phyloP scores from a whole-genome alignment of 371 early-diverging fungal genomes.

The Syncephalastrum racemosum region DNA sequence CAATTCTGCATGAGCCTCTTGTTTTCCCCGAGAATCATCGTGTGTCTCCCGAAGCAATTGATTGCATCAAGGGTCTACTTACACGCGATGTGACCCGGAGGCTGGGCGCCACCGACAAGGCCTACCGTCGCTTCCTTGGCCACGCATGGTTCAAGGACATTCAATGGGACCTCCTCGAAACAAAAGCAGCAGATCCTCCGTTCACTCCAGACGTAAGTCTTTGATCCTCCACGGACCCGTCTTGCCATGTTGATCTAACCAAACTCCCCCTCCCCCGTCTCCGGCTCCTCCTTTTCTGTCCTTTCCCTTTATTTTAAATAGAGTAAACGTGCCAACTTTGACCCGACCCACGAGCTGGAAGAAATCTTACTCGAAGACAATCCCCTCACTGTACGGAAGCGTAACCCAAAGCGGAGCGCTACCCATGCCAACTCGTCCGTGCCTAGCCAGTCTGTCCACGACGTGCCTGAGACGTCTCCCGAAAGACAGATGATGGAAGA shows the following conservation, averaged over 20 bases:
- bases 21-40: slow-evolving; percentile 53
- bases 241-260: background rate
- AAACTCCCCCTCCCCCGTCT: too few relatives aligned
- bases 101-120: slow-evolving; percentile 58
- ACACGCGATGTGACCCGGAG: slow-evolving; percentile 60
- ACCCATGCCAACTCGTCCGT: slow-evolving; percentile 20
- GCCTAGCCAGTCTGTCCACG: slow-evolving; percentile 24
- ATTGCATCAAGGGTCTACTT: slow-evolving; percentile 56
- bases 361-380: slow-evolving; percentile 93
- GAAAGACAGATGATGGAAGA: slow-evolving; percentile 64
- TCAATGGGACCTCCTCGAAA: slow-evolving; percentile 56
- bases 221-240: background rate
- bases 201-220: slow-evolving; percentile 63
- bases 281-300: background rate
- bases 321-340: slow-evolving; percentile 81
- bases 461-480: slow-evolving; percentile 20
- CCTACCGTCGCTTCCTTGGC: slow-evolving; percentile 46
- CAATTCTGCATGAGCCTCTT: slow-evolving; percentile 61
- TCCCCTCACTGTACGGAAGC: slow-evolving; percentile 67
- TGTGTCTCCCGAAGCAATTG: slow-evolving; percentile 57
- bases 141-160: slow-evolving; percentile 66
- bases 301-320: slow-evolving; percentile 7
- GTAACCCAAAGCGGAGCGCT: slow-evolving; percentile 20
- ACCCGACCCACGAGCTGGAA: slow-evolving; percentile 94
- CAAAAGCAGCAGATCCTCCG: slow-evolving; percentile 60